These are phyloP conservation scores for Hemileia vastatrix DNA, from an alignment of 1,284 basidiomycete species.

Conservation along the genomic window DNA sequence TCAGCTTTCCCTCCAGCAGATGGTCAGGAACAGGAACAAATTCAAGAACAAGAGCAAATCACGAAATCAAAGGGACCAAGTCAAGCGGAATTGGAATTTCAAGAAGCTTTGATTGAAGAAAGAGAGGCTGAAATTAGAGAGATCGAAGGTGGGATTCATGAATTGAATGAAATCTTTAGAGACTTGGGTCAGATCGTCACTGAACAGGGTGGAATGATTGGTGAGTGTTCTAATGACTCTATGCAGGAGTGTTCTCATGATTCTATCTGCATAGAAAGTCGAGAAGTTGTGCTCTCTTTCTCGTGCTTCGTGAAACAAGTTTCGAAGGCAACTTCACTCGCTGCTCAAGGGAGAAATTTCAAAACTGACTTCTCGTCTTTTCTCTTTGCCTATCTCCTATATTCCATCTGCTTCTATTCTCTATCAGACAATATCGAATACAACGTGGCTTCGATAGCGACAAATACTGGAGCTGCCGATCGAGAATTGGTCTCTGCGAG, in stretches of 20 bases:
- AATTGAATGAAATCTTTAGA: slow-evolving; percentile 91
- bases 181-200: slow-evolving; percentile 88
- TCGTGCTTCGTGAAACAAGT: neutral
- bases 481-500: slow-evolving; percentile 80
- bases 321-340: neutral
- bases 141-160: slow-evolving; percentile 93
- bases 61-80: slow-evolving; percentile 35
- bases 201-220: slow-evolving; percentile 89
- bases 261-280: neutral
- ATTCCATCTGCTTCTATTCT: neutral
- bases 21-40: slow-evolving; percentile 41
- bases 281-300: neutral
- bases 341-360: neutral
- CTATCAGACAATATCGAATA: slow-evolving; percentile 92
- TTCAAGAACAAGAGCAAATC: slow-evolving; percentile 35
- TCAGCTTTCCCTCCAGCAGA: slow-evolving; percentile 1
- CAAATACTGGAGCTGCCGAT: slow-evolving; percentile 72
- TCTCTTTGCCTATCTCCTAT: neutral
- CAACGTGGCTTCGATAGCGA: slow-evolving; percentile 77
- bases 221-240: slow-evolving; percentile 49
- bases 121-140: slow-evolving; percentile 93
- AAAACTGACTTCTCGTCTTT: neutral
- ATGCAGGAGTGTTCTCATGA: neutral
- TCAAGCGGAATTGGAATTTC: slow-evolving; percentile 85
- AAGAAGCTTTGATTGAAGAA: slow-evolving; percentile 89